These are phyloP conservation scores for Garcia nutans DNA, from an alignment of 345 rosid species.

Conservation along the genomic window DNA sequence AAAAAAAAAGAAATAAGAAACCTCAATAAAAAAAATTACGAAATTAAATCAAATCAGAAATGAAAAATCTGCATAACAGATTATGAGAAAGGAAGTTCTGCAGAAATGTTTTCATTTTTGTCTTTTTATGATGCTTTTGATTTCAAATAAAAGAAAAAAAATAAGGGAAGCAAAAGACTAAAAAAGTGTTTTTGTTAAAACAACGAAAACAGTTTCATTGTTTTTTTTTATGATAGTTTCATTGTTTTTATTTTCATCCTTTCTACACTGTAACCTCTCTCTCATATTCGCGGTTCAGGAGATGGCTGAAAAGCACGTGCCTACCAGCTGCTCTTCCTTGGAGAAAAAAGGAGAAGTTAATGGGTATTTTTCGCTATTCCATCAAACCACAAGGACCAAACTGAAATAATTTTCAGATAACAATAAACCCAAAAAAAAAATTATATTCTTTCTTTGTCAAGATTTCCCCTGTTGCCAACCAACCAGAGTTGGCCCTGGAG, in stretches of 20 bases:
- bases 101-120: background rate
- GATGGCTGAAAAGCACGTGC: conserved; percentile 4
- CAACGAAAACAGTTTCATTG: background rate
- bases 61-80: background rate
- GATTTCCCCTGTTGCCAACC: background rate
- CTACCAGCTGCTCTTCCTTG: background rate
- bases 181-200: background rate
- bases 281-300: conserved; percentile 4
- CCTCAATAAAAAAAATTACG: background rate
- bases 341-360: background rate
- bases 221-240: conserved; percentile 3
- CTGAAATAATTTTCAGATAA: background rate
- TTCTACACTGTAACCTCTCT: conserved; percentile 6
- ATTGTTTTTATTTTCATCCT: background rate
- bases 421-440: no score
- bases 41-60: background rate
- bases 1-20: background rate
- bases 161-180: background rate
- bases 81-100: background rate
- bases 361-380: background rate
- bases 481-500: background rate
- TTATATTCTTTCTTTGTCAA: background rate
- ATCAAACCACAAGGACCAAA: conserved; percentile 8
- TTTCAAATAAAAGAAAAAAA: background rate
- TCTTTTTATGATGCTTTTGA: background rate